Evolutionary conservation across 2,329 filamentous ascomycete genomes (phyloP), one percentile per base, ranked within the genome.

Genomic region (Macrophomina tecta): DNA sequence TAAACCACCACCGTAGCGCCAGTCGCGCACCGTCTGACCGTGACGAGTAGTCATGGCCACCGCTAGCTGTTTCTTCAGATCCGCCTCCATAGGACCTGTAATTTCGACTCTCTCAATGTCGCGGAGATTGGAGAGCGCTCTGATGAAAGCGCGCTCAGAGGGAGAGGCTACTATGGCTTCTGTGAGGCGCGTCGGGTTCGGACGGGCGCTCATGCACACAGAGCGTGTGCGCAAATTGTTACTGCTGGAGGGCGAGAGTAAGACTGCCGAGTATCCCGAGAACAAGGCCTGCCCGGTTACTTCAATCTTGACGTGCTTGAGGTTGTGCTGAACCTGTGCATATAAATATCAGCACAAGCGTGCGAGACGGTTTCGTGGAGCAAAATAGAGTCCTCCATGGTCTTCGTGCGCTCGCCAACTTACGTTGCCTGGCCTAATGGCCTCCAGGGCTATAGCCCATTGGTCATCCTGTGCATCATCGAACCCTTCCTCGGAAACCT

Each of bases 61-160:
- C 3, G 46, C 48, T 6, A 67, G 51, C 56, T 28, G 48, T 30
- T 63, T 62, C 58, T 55, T 63, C 28, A 67, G 8, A 12, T 36
- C 12, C 1, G 32, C 65, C 2, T 52, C 46, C 38, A 66, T 66
- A 9, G 36, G 55, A 12, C 61, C 67, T 8, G 49, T 42, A 23
- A 72, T 64, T 40, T 52, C 34, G 45, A 72, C 67, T 2, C 65
- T 56, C n/a, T 63, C 30, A 5, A 74, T 58, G 16, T 68, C 69
- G 4, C 71, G 70, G 52, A 73, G 69, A 2, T 68, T 69, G 8
- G 71, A 65, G 2, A 74, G 67, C 6, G 72, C 70, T 23, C 64
- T 69, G 9, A 69, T 48, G 9, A 71, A 18, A 3, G 45, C 55
- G 34, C 68, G 69, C 34, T 72, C 69, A 2, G 68, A 63, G 55